These are phyloP conservation scores for Trametes cingulata DNA, from an alignment of 768 basidiomycete species.

Conservation along the genomic window DNA sequence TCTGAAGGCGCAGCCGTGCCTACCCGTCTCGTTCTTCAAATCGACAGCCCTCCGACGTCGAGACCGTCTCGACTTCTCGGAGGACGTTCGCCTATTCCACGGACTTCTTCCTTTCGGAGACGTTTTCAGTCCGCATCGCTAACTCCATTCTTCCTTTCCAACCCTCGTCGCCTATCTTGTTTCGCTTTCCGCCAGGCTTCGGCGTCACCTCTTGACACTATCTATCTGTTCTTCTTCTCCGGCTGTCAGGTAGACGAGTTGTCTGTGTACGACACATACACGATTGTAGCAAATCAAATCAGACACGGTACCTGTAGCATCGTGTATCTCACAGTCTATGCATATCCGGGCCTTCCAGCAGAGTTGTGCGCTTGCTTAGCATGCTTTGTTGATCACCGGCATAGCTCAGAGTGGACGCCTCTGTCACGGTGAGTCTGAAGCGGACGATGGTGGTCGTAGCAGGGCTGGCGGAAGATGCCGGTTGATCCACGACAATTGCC, in stretches of 20 bases:
- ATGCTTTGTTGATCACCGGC: too few species aligned
- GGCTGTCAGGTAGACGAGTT: neutral
- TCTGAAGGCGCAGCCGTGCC: neutral
- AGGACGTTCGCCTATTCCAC: neutral
- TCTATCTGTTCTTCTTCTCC: neutral
- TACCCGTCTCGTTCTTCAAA: too few species aligned
- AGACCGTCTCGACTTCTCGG: too few species aligned
- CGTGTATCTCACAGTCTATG: conserved; percentile 12
- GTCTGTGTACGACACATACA: conserved; percentile 16
- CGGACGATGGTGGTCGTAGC: too few species aligned
- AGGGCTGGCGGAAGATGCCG: too few species aligned
- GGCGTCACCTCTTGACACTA: neutral
- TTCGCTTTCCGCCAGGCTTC: conserved; percentile 15
- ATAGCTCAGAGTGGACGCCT: too few species aligned
- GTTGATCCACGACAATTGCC: too few species aligned
- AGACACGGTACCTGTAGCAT: conserved; percentile 13
- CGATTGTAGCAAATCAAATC: conserved; percentile 16
- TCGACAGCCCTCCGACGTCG: too few species aligned
- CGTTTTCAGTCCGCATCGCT: conserved; percentile 1
- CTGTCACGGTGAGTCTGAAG: too few species aligned
- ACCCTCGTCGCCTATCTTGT: neutral
- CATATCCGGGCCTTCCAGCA: neutral
- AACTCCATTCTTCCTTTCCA: neutral
- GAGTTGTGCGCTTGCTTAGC: too few species aligned
- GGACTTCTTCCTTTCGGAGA: neutral